Percentiles rank a stretch among this genome's conserved stretches.
Evolutionary conservation across 192 early-diverging fungal species (phyloP).

Genomic region (Thoreauomyces humboldtii): DNA sequence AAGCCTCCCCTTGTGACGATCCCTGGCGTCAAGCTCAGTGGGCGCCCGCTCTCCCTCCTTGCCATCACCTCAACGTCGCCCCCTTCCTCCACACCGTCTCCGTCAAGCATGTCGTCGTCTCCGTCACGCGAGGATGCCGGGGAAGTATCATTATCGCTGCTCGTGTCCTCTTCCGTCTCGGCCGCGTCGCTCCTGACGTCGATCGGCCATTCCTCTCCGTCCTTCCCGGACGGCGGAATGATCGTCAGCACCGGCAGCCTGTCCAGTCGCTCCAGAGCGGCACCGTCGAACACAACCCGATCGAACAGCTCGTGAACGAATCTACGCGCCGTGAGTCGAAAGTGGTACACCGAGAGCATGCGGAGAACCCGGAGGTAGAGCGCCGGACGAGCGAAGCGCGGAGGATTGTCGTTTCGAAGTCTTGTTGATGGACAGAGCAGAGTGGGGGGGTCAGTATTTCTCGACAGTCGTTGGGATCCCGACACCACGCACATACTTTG

Average conservation of each 20-base stretch:
- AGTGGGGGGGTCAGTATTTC: neutral
- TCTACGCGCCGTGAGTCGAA: constrained; percentile 65
- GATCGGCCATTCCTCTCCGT: no score
- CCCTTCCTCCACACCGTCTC: no score
- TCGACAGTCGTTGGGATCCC: neutral
- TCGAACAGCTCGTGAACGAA: constrained; percentile 80
- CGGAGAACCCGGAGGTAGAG: constrained; percentile 64
- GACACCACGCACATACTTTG: constrained; percentile 41
- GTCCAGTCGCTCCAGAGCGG: constrained; percentile 43
- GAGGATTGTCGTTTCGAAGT: constrained; percentile 57
- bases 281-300: constrained; percentile 50
- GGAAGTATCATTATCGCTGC: no score
- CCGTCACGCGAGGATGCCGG: no score
- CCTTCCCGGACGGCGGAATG: no score
- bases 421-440: constrained; percentile 29
- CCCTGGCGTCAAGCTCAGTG: no score
- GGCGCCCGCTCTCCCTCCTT: no score
- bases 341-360: constrained; percentile 67
- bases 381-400: constrained; percentile 50
- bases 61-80: no score
- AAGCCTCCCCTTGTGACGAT: no score
- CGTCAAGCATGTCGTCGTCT: no score
- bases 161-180: no score
- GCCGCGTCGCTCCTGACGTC: no score
- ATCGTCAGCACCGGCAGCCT: constrained; percentile 11